phyloP scores from a whole-genome alignment of 2,329 filamentous ascomycete genomes.

The Aspergillus tamarii region DNA sequence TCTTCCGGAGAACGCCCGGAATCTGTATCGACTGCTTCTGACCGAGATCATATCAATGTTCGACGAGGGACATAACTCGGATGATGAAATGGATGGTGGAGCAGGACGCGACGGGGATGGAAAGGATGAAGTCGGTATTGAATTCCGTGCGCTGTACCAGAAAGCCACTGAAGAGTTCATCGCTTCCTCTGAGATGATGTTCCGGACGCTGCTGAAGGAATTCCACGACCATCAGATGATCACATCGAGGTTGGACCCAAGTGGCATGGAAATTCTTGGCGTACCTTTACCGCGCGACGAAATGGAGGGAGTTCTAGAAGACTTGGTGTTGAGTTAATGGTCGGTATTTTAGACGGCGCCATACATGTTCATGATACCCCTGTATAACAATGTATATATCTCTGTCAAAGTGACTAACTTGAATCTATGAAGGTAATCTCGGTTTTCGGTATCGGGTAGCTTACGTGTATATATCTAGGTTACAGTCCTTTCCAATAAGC shows the following conservation, averaged over 20 bases:
- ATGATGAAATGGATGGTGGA: slow-evolving; percentile 53
- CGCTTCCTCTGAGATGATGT: slow-evolving; percentile 93
- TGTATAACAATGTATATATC: slow-evolving; percentile 21
- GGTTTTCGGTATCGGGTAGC: too few species aligned
- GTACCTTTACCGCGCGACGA: slow-evolving; percentile 87
- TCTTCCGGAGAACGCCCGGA: slow-evolving; percentile 88
- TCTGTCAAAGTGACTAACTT: not conserved
- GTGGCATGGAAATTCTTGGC: slow-evolving; percentile 82
- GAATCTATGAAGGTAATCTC: not conserved
- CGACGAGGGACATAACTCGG: slow-evolving; percentile 53
- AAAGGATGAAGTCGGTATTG: slow-evolving; percentile 65
- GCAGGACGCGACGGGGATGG: slow-evolving; percentile 30
- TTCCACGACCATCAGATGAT: slow-evolving; percentile 99
- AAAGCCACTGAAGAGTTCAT: slow-evolving; percentile 97
- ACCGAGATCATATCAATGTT: slow-evolving; percentile 77
- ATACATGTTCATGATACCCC: slow-evolving; percentile 39
- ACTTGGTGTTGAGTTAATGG: slow-evolving; percentile 54
- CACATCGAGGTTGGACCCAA: slow-evolving; percentile 79
- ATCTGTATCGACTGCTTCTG: slow-evolving; percentile 81
- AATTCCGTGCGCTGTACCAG: slow-evolving; percentile 89
- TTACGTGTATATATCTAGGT: not conserved
- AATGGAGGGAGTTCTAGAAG: slow-evolving; percentile 84
- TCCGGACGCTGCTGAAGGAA: slow-evolving; percentile 91
- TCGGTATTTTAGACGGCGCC: slow-evolving; percentile 8
- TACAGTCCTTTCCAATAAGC: not conserved